Evolutionary conservation across 495 filamentous ascomycete genomes (phyloP), one percentile per base, ranked within the genome.

Genomic region (Echria macrotheca): DNA sequence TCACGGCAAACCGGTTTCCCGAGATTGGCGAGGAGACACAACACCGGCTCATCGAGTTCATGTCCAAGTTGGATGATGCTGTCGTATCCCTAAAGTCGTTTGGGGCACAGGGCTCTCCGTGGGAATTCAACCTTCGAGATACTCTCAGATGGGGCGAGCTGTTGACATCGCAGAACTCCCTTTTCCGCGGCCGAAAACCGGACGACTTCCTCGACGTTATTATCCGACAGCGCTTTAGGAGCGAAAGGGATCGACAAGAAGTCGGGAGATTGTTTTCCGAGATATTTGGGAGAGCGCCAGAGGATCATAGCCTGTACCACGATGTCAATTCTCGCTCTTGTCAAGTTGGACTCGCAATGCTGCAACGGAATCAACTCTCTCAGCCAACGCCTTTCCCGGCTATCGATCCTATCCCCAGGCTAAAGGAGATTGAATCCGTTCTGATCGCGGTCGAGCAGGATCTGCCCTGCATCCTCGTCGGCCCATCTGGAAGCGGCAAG

Each of bases 111-210:
- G 94, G 94, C 39, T 85, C 85, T 8, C 94, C 93, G 2, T 97
- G 91, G 94, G 94, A 99, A 59, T 89, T 99, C 58, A 99, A 99
- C 55, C 69, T 99, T 52, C 83, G 94, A 60, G 94, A 99, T 67
- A 87, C 85, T 5, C 77, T 91, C 37, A 79, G 94, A 29, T 97
- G 91, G 91, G 75, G 96, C 25, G 77, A 88, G 47, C 60, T 99
- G 36, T 69, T 88, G 25, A 75, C 71, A 5, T 73, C 78, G 26
- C 47, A 77, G 46, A 62, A 81, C 59, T 64, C 74, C 33, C 55
- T 88, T 25, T 60, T 87, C 47, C 56, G 73, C 14, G 67, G 67
- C 15, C 70, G 72, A 1, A 68, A 67, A 28, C 72, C 82, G 12
- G 72, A 76, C 36, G 79, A 95, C 54, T 95, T 89, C 66, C 72